These are phyloP conservation scores for Aureobasidium lini DNA, from an alignment of 2,329 filamentous ascomycete genomes.

Conservation along the genomic window DNA sequence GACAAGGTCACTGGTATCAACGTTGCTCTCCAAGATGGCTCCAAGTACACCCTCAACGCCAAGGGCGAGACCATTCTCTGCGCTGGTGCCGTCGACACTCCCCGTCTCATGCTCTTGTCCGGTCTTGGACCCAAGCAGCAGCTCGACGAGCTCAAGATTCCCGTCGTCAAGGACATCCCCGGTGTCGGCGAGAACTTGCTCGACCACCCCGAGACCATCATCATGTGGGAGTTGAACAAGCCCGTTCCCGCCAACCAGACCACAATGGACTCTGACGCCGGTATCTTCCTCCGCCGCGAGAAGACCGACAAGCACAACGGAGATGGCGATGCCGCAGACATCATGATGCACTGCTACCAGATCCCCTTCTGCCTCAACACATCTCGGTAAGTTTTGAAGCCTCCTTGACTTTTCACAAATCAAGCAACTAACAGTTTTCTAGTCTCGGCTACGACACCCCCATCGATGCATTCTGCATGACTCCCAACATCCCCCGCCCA, in stretches of 20 bases:
- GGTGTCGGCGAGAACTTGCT: constrained; percentile 58
- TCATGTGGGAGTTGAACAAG: constrained; percentile 72
- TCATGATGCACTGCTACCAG: constrained; percentile 98
- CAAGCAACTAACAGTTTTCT: neutral
- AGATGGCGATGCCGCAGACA: constrained; percentile 70
- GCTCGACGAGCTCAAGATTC: constrained; percentile 39
- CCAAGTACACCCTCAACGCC: constrained; percentile 49
- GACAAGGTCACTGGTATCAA: constrained; percentile 67
- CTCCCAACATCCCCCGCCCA: constrained; percentile 79
- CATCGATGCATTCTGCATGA: constrained; percentile 84
- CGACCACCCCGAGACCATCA: constrained; percentile 59
- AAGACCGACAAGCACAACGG: constrained; percentile 57
- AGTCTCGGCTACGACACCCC: constrained; percentile 62
- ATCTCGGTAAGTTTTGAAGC: constrained; percentile 32
- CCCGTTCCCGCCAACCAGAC: constrained; percentile 73
- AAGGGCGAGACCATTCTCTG: constrained; percentile 72
- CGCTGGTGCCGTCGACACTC: constrained; percentile 75
- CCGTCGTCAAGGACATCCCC: constrained; percentile 52
- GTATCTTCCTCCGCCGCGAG: constrained; percentile 79
- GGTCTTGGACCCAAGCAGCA: constrained; percentile 44
- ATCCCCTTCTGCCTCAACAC: constrained; percentile 90
- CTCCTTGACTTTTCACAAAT: neutral
- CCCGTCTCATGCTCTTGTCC: constrained; percentile 53
- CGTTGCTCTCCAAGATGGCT: constrained; percentile 56
- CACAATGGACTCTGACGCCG: constrained; percentile 85